These are phyloP conservation scores for Amanita thiersii DNA, from an alignment of 768 basidiomycete species.

Conservation along the genomic window DNA sequence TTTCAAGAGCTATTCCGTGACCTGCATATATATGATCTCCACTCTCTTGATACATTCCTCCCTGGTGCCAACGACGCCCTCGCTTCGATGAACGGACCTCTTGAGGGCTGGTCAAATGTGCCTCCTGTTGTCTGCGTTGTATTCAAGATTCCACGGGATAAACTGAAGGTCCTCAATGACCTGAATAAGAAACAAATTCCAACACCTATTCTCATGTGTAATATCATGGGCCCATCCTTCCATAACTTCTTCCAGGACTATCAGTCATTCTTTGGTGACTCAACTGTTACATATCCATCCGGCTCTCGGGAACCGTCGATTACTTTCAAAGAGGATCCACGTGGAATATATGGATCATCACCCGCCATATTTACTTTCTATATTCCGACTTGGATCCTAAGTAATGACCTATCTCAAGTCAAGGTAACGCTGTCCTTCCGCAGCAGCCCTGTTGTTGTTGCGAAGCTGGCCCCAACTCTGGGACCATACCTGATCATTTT, in stretches of 20 bases:
- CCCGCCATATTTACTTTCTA: constrained; percentile 27
- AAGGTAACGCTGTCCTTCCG: constrained; percentile 22
- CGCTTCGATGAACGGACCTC: constrained; percentile 14
- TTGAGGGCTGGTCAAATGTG: constrained; percentile 25
- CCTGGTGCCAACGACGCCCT: constrained; percentile 9
- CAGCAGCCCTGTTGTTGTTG: constrained; percentile 13
- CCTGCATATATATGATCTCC: constrained; percentile 23
- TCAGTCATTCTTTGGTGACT: no score
- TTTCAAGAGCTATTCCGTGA: constrained; percentile 32
- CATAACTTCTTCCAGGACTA: no score
- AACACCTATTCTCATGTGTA: constrained; percentile 29
- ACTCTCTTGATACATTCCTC: constrained; percentile 10
- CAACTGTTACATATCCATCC: no score
- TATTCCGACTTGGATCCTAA: constrained; percentile 23
- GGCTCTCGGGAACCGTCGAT: no score
- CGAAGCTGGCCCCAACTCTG: constrained; percentile 16
- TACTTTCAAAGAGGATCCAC: constrained; percentile 20
- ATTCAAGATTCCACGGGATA: constrained; percentile 24
- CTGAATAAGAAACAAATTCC: constrained; percentile 15
- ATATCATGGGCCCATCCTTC: no score
- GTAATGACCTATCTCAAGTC: constrained; percentile 11
- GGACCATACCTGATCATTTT: constrained; percentile 20
- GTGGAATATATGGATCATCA: constrained; percentile 24
- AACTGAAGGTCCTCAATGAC: constrained; percentile 19
- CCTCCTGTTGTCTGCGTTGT: constrained; percentile 26